A percentile compares a stretch with the other conserved stretches of the same genome.
These are phyloP conservation scores for Debaryomycetaceae sp. DNA, from an alignment of 1,139 yeast genomes.

Conservation along the genomic window DNA sequence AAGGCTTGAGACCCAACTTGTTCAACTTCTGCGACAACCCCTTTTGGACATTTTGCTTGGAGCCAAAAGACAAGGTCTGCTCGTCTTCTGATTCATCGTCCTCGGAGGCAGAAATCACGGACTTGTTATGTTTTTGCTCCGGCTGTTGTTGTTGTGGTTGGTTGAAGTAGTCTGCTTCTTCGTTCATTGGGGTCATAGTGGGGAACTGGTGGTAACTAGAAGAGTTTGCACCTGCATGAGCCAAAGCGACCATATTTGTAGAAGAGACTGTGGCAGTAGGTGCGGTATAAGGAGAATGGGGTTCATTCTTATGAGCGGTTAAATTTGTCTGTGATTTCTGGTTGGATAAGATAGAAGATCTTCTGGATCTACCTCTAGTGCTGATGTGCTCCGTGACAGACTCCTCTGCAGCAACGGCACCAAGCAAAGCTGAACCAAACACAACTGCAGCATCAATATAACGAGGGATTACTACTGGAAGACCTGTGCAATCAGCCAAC, in stretches of 20 bases:
- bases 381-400: constrained; percentile 39
- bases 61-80: constrained; percentile 55
- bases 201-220: constrained; percentile 54
- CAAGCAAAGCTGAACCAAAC: constrained; percentile 89
- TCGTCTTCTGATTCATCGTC: constrained; percentile 43
- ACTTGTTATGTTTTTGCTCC: constrained; percentile 5
- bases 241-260: constrained; percentile 55
- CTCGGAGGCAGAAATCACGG: constrained; percentile 12
- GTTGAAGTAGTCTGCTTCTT: constrained; percentile 46
- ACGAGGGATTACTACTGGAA: constrained; percentile 90
- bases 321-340: constrained; percentile 28
- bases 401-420: constrained; percentile 85
- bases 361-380: constrained; percentile 36
- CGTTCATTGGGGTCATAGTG: constrained; percentile 50
- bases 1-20: constrained; percentile 39
- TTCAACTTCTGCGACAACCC: constrained; percentile 41
- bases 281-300: constrained; percentile 71
- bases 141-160: constrained; percentile 22
- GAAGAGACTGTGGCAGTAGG: constrained; percentile 65
- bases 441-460: constrained; percentile 97
- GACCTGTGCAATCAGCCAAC: constrained; percentile 88
- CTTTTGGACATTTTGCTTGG: constrained; percentile 51
- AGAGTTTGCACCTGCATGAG: constrained; percentile 35
- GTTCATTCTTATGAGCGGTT: constrained; percentile 13
- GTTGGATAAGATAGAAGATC: constrained; percentile 32